These are phyloP conservation scores for Cercospora berteroae DNA, from an alignment of 2,329 filamentous ascomycete genomes.

Conservation along the genomic window DNA sequence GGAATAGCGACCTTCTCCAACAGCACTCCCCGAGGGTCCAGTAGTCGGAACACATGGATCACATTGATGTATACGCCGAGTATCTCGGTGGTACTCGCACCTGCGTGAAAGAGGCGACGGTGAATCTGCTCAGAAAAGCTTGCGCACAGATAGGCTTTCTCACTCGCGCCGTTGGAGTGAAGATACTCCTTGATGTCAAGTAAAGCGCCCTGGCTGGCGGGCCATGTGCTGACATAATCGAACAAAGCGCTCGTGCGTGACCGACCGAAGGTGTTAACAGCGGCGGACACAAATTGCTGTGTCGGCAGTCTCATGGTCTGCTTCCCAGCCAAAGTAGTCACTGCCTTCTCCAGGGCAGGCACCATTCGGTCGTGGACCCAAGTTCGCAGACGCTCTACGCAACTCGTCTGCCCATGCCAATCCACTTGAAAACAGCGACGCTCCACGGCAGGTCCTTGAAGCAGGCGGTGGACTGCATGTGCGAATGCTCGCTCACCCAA, in stretches of 20 bases:
- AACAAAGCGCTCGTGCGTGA: constrained; percentile 71
- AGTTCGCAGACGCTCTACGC: constrained; percentile 58
- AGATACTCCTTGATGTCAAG: constrained; percentile 67
- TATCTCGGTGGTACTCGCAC: constrained; percentile 72
- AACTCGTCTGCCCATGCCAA: constrained; percentile 56
- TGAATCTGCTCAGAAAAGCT: constrained; percentile 66
- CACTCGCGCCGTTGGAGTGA: constrained; percentile 65
- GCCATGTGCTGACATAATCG: constrained; percentile 76
- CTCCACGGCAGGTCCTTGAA: constrained; percentile 60
- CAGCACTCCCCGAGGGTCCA: constrained; percentile 75
- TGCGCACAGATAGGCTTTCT: constrained; percentile 67
- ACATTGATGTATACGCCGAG: constrained; percentile 75
- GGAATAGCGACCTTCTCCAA: constrained; percentile 71
- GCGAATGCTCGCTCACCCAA: constrained; percentile 69
- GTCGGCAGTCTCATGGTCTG: constrained; percentile 15
- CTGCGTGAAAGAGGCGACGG: constrained; percentile 68
- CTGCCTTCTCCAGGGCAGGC: constrained; percentile 60
- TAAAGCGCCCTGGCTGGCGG: constrained; percentile 66
- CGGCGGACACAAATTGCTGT: constrained; percentile 69
- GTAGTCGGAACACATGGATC: constrained; percentile 71
- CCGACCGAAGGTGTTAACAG: constrained; percentile 64
- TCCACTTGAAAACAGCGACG: constrained; percentile 60
- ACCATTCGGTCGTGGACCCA: constrained; percentile 70
- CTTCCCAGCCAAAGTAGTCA: constrained; percentile 28
- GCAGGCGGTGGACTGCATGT: constrained; percentile 65